Evolutionary conservation across 805 yeast species (phyloP), one percentile per base, ranked within the genome.

Genomic region (Starmerella etchellsii): DNA sequence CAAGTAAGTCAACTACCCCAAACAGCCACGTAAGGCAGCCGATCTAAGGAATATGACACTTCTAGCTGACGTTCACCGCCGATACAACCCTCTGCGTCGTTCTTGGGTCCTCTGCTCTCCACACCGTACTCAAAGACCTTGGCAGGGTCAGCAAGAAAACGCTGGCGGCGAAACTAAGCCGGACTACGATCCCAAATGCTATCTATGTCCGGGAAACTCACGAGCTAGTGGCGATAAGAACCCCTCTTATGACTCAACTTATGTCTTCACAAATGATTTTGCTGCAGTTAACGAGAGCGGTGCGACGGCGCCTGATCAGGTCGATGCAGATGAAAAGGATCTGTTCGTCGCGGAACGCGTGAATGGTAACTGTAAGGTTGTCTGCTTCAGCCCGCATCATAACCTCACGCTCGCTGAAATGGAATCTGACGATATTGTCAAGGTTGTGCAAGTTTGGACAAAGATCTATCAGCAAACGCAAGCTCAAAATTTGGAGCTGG

Each of bases 121-220:
- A 5, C 88, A 79, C 54, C 64, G 87, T 42, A 73, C 84, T 24
- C 76, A 77, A 57, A 66, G 88, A 49, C 87, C 88, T 18, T 79
- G 87, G 87, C 80, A 74, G 56, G 87, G 87, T 28, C 81, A 76
- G 46, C 67, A 74, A 48, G 87, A 79, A 55, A 64, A 63, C 27
- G 57, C 66, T 14, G 52, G 56, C 39, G 63, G 57, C 34, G 64
- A 61, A 14, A 51, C 56, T 23, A 62, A 68, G 46, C 79, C 81
- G 4, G 61, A 50, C 26, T 78, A 71, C 54, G 87, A 79, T 51
- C 70, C 70, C 18, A 69, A 69, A 47, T 79, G 88, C 60, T 79
- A 73, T 58, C 62, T 79, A 47, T 79, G 87, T 59, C 85, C 87
- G 1, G 75, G 82, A 3, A 79, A 79, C 56, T 58, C 61, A 11